These are phyloP conservation scores for Candida sithepensis DNA, from an alignment of 805 yeast species.

Conservation along the genomic window DNA sequence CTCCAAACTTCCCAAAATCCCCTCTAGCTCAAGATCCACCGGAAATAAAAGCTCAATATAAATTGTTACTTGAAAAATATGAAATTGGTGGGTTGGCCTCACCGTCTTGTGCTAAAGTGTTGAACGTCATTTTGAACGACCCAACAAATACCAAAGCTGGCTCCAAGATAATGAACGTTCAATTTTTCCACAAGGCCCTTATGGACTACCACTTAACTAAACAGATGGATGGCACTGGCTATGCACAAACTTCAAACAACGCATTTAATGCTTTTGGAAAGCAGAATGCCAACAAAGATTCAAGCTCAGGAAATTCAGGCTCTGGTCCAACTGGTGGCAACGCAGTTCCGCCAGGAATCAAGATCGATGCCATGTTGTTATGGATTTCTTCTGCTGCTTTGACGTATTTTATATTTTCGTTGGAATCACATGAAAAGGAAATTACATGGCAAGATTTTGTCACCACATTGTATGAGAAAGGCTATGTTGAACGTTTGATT, in stretches of 20 bases:
- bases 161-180: conserved; percentile 29
- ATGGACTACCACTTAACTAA: conserved; percentile 29
- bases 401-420: conserved; percentile 14
- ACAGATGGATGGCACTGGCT: conserved; percentile 11
- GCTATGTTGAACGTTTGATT: conserved; percentile 67
- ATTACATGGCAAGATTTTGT: conserved; percentile 71
- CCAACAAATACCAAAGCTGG: conserved; percentile 21
- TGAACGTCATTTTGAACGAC: conserved; percentile 26
- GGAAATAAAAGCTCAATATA: conserved; percentile 11
- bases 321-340: conserved; percentile 5
- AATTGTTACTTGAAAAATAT: conserved; percentile 23
- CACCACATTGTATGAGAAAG: conserved; percentile 70
- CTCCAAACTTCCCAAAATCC: conserved; percentile 16
- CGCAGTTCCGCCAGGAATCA: conserved; percentile 9
- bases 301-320: conserved; percentile 2
- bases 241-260: neutral
- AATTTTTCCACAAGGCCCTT: conserved; percentile 27
- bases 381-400: conserved; percentile 19
- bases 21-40: neutral
- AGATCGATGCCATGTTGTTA: conserved; percentile 19
- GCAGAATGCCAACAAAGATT: neutral
- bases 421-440: conserved; percentile 26
- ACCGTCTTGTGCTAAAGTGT: conserved; percentile 26
- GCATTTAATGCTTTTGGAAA: neutral
- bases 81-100: conserved; percentile 31